These are phyloP conservation scores for Aspergillus sp. DNA, from an alignment of 2,329 filamentous ascomycete species.

Conservation along the genomic window DNA sequence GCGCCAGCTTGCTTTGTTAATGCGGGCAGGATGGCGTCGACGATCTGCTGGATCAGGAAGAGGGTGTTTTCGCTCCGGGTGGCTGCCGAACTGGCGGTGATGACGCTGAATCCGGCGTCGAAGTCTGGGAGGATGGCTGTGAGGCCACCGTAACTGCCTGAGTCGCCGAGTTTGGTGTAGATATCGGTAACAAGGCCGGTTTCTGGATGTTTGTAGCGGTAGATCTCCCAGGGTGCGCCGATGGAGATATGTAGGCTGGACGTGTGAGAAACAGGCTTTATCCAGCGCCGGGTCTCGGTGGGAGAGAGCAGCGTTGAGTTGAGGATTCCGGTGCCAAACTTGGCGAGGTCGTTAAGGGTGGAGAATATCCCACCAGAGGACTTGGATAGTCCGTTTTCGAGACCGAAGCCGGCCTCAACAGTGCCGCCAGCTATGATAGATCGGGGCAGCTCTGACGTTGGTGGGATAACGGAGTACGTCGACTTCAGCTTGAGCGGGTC, in stretches of 20 bases:
- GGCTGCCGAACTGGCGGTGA: slow-evolving; percentile 32
- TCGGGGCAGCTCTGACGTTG: slow-evolving; percentile 12
- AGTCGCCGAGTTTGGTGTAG: slow-evolving; percentile 46
- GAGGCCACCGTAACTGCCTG: slow-evolving; percentile 40
- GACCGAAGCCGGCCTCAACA: neutral
- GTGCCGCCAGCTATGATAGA: slow-evolving; percentile 18
- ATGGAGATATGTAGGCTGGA: slow-evolving; percentile 41
- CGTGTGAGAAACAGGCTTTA: slow-evolving; percentile 43
- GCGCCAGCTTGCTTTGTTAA: slow-evolving; percentile 29
- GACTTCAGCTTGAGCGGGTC: slow-evolving; percentile 44
- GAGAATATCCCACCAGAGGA: slow-evolving; percentile 26
- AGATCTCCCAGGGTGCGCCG: slow-evolving; percentile 44
- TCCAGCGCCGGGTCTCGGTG: slow-evolving; percentile 39
- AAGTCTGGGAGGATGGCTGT: slow-evolving; percentile 47
- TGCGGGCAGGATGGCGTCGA: slow-evolving; percentile 30
- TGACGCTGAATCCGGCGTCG: slow-evolving; percentile 40
- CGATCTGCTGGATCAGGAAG: slow-evolving; percentile 28
- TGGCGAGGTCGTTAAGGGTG: slow-evolving; percentile 39
- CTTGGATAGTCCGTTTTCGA: slow-evolving; percentile 12
- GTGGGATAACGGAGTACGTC: slow-evolving; percentile 38
- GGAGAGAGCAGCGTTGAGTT: slow-evolving; percentile 37
- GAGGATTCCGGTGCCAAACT: slow-evolving; percentile 32
- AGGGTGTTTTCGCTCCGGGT: slow-evolving; percentile 4
- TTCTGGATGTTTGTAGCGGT: slow-evolving; percentile 31
- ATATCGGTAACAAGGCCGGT: slow-evolving; percentile 28